Evolutionary conservation across 768 basidiomycete genomes (phyloP).

Genomic region (Tricholoma hemisulphureum): DNA sequence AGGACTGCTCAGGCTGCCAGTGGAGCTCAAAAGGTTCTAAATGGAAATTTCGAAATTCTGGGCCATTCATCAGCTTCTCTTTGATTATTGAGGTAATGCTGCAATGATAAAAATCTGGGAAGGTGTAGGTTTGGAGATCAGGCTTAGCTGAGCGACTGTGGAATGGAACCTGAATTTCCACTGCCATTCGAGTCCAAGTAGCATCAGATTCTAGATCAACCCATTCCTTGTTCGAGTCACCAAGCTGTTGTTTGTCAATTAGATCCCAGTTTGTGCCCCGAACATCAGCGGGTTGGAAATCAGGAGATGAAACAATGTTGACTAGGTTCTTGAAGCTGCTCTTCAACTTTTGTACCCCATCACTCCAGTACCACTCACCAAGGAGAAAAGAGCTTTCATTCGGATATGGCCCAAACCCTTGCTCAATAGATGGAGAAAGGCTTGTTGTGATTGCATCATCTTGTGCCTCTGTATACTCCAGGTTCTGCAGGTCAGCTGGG

Average conservation of each 20-base stretch:
- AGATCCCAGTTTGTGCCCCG: neutral
- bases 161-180: neutral
- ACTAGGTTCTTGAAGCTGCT: neutral
- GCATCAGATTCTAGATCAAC: neutral
- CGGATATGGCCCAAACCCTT: conserved; percentile 1
- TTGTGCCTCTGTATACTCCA: neutral
- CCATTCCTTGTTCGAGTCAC: neutral
- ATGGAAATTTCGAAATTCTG: neutral
- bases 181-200: neutral
- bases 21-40: conserved; percentile 2
- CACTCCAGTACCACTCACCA: conserved; percentile 8
- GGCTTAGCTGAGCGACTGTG: conserved; percentile 15
- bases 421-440: neutral
- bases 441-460: neutral
- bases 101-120: conserved; percentile 18
- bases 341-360: conserved; percentile 1
- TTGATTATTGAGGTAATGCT: conserved; percentile 6
- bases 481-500: neutral
- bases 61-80: neutral
- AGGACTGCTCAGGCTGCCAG: conserved; percentile 7
- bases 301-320: neutral
- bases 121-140: neutral
- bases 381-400: conserved; percentile 3
- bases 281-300: neutral
- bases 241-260: neutral